Evolutionary conservation across 441 rosid genomes (phyloP).

Genomic region (Brassica balearica): DNA sequence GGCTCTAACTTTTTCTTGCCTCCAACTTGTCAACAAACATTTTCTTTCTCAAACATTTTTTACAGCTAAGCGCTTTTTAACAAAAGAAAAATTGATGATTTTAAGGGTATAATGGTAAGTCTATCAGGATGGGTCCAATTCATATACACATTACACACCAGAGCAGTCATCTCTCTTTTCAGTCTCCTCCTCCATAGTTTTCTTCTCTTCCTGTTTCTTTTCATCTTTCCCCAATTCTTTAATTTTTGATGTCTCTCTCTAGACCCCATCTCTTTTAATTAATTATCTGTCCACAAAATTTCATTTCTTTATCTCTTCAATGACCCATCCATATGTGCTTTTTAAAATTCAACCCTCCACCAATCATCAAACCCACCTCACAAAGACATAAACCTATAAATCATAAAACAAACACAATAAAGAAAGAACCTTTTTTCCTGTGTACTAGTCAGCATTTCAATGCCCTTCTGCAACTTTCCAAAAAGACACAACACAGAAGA

Average conservation of each 20-base stretch:
- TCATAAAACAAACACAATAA: conserved; percentile 35
- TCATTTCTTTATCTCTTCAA: not conserved
- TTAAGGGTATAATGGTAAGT: conserved; percentile 1
- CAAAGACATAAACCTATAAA: conserved; percentile 14
- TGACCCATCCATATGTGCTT: conserved; percentile 16
- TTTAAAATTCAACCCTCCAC: conserved; percentile 25
- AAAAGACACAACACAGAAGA: conserved; percentile 19
- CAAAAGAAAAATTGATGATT: too few relatives aligned
- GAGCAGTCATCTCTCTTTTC: not conserved
- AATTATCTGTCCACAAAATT: conserved; percentile 4
- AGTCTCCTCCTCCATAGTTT: conserved; percentile 25
- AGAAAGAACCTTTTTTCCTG: conserved; percentile 13
- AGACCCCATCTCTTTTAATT: conserved; percentile 16
- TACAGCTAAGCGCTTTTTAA: too few relatives aligned
- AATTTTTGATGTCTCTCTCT: not conserved
- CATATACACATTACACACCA: not conserved
- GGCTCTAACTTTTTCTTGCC: too few relatives aligned
- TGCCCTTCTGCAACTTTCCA: conserved; percentile 43
- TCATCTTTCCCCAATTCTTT: not conserved
- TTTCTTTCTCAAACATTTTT: too few relatives aligned
- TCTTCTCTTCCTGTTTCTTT: conserved; percentile 28
- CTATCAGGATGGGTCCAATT: not conserved
- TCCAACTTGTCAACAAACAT: too few relatives aligned
- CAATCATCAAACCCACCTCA: conserved; percentile 20
- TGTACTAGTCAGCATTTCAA: conserved; percentile 35